Percentiles rank a stretch among this genome's conserved stretches.
phyloP scores from a whole-genome alignment of 257 asterid species.

The Coffea canephora region DNA sequence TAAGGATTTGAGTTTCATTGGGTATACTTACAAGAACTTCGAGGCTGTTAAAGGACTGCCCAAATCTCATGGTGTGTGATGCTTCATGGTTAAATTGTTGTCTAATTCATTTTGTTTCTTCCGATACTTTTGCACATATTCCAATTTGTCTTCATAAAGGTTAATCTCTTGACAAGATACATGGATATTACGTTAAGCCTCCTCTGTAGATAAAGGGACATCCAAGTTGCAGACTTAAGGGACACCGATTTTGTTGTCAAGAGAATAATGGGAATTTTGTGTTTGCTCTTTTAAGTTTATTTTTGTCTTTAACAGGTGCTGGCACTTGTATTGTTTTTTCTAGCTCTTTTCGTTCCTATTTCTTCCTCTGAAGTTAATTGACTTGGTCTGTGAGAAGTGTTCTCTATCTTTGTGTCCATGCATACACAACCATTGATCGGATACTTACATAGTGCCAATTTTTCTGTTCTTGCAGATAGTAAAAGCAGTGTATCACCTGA shows the following conservation, averaged over 20 bases:
- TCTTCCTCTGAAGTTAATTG: neutral
- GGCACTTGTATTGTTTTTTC: neutral
- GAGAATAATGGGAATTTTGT: constrained; percentile 4
- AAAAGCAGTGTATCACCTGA: constrained; percentile 22
- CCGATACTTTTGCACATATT: neutral
- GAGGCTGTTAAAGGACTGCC: constrained; percentile 64
- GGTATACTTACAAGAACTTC: constrained; percentile 77
- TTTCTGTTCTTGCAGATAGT: constrained; percentile 17
- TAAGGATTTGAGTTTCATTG: constrained; percentile 71
- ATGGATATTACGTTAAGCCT: neutral
- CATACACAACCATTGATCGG: neutral
- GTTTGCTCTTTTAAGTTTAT: neutral
- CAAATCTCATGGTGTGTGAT: constrained; percentile 39
- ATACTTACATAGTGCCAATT: neutral
- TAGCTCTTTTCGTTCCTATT: neutral
- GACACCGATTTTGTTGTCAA: neutral
- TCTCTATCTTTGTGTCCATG: neutral
- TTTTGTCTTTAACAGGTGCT: neutral
- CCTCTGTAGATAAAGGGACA: neutral
- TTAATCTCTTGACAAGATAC: neutral
- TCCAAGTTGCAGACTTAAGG: neutral
- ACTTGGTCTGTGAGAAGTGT: neutral
- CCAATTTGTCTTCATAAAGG: neutral
- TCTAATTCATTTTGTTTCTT: neutral
- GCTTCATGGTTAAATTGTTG: neutral